Evolutionary conservation across 139 green algal species (phyloP), one percentile per base, ranked within the genome.

Genomic region (Chlamydomonas asymmetrica): DNA sequence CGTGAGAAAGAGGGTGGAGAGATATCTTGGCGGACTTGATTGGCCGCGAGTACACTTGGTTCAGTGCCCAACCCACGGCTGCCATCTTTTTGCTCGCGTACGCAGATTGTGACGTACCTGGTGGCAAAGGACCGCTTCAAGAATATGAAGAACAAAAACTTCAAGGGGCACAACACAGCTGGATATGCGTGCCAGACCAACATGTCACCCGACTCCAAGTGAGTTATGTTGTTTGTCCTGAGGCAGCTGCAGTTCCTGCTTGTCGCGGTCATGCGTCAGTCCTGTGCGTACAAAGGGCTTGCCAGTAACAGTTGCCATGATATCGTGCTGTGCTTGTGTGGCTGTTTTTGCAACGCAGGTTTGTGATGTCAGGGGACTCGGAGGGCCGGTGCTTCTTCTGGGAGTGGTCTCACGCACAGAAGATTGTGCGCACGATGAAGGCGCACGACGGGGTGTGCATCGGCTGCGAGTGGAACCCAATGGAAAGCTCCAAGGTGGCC

Each of bases 391-490:
- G 86, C 52, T 94, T 94, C 78, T 96, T 99, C 71, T 99, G 97
- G 97, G 96, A 98, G 86, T 99, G 95, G 94, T 93, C 95, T 73
- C 92, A 91, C 18, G 85, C 88, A 34, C 68, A 80, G 22, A 94
- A 93, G 82, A 79, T 90, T 1, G 82, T 89, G 43, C 83, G 88
- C 50, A 95, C 84, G 54, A 90, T 94, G 71, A 89, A 93, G 84
- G 94, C 92, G 39, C 97, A 99, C 84, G 93, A 99, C 16, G 85
- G 87, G 22, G 94, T 98, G 45, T 96, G 91, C 83, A 96, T 99
- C 34, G 96, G 92, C 29, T 74, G 40, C 38, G 90, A 89, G 59
- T 99, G 97, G 97, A 92, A 99, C 85, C 96, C 96, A 0, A 74
- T 97, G 63, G 93, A 98, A 84, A 88, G 81, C 38, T 91, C 71